Conservation (phyloP, 768 basidiomycete species). For the Mycena metata region DNA sequence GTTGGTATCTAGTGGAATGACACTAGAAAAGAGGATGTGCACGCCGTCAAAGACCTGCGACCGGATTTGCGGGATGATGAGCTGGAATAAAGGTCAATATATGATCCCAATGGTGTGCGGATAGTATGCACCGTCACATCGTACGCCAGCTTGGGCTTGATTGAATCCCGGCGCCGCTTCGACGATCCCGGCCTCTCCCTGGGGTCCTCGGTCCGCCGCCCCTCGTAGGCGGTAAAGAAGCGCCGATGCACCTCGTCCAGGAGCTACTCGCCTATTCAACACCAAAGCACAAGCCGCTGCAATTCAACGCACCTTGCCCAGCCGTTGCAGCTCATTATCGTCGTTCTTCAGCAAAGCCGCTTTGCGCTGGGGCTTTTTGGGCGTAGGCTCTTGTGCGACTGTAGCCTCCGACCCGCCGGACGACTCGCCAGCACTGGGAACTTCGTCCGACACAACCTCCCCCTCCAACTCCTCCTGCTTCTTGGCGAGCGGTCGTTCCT, state of each 20-base stretch:
- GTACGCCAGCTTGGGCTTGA: conserved; percentile 53
- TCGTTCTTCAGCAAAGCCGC: conserved; percentile 86
- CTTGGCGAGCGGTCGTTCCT: conserved; percentile 89
- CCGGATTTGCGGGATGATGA: conserved; percentile 88
- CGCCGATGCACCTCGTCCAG: conserved; percentile 81
- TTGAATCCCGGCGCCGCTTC: conserved; percentile 45
- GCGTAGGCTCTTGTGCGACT: conserved; percentile 40
- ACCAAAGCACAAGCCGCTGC: background rate
- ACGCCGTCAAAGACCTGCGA: conserved; percentile 80
- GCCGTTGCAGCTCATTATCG: conserved; percentile 83
- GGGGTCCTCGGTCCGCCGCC: conserved; percentile 45
- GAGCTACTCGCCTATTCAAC: conserved; percentile 63
- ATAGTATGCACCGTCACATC: conserved; percentile 84
- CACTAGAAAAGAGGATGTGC: conserved; percentile 92
- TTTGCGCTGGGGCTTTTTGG: conserved; percentile 67
- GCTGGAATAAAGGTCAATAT: conserved; percentile 66
- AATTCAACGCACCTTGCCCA: conserved; percentile 73
- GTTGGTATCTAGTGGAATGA: conserved; percentile 90
- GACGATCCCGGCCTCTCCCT: conserved; percentile 44
- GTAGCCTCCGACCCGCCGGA: conserved; percentile 36
- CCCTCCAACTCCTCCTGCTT: conserved; percentile 85
- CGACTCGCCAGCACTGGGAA: conserved; percentile 17
- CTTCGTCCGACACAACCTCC: conserved; percentile 55
- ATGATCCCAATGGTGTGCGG: too few species aligned
- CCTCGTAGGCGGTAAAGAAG: conserved; percentile 81